These are phyloP conservation scores for Dimocarpus longan DNA, from an alignment of 345 rosid species.

Conservation along the genomic window DNA sequence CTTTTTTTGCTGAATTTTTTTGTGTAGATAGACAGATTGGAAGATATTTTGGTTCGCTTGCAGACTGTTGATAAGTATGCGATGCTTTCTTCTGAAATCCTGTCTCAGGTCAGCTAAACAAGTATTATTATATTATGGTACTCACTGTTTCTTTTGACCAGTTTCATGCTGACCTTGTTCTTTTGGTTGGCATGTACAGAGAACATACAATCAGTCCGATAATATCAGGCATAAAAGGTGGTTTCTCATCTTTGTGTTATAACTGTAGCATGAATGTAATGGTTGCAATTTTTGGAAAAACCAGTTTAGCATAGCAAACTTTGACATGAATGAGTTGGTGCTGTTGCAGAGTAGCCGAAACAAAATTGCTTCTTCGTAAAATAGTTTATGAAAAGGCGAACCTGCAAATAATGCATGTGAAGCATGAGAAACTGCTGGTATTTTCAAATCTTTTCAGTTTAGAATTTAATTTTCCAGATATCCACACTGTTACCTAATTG, in stretches of 20 bases:
- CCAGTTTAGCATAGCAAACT: constrained; percentile 16
- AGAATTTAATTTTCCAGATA: constrained; percentile 6
- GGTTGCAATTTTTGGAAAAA: constrained; percentile 6
- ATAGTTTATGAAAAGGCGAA: constrained; percentile 67
- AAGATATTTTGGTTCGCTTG: constrained; percentile 54
- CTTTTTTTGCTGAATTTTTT: constrained; percentile 23
- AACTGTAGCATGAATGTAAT: constrained; percentile 13
- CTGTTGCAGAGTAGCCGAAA: constrained; percentile 62
- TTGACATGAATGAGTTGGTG: constrained; percentile 32
- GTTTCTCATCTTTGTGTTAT: constrained; percentile 21
- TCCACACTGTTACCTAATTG: constrained; percentile 23
- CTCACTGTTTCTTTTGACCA: constrained; percentile 20
- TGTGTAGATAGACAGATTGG: constrained; percentile 61
- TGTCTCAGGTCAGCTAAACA: constrained; percentile 58
- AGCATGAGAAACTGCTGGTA: constrained; percentile 69
- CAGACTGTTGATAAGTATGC: constrained; percentile 57
- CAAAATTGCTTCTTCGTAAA: constrained; percentile 53
- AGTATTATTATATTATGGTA: constrained; percentile 15
- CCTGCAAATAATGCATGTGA: constrained; percentile 54
- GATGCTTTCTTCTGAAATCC: constrained; percentile 60
- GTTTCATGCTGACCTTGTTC: constrained; percentile 28
- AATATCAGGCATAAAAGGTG: constrained; percentile 56
- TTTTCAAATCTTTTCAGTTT: constrained; percentile 17
- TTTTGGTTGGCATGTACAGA: constrained; percentile 38
- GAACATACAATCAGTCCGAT: constrained; percentile 35